Evolutionary conservation across 805 yeast species (phyloP), one percentile per base, ranked within the genome.

Genomic region (Tetrapisispora taiwanensis): DNA sequence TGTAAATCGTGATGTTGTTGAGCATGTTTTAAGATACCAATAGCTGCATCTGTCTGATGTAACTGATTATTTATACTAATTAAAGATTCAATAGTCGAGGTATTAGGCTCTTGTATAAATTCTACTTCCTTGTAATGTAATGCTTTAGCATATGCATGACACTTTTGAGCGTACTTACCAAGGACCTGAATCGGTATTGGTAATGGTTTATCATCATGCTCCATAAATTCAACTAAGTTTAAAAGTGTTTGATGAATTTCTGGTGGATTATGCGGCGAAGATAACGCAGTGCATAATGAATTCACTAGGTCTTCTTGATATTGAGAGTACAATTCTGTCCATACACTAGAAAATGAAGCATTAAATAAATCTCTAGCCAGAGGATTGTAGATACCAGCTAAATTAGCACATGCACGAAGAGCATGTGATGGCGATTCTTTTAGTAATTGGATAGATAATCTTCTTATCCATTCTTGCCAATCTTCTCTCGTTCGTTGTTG

Each of bases 91-190:
- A 92, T 87, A 0, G 95, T 88, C 7, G 90, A 82, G 0, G 95
- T 81, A 0, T 89, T 78, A 2, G 97, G 95, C 53, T 89, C 96
- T 52, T 87, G 90, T 54, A 88, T 84, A 56, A 90, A 92, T 54
- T 92, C 98, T 14, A 88, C 69, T 60, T 92, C 99, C 62, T 90
- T 89, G 63, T 92, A 92, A 60, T 94, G 97, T 46, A 92, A 69
- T 0, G 97, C 96, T 58, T 94, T 92, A 3, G 98, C 98, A 65
- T 86, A 94, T 1, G 97, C 97, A 64, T 94, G 98, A 51, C 96
- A 86, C 48, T 92, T 73, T 58, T 86, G 95, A 3, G 97, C 96
- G 58, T 88, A 90, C 52, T 81, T 87, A 3, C 97, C 95, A 47
- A 92, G 68, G 0, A 94, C 84, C 4, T 89, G 78, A n/a, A 85